A percentile compares a stretch with the other conserved stretches of the same genome.
Conservation (phyloP, 345 rosid species). For the Litchi chinensis region DNA sequence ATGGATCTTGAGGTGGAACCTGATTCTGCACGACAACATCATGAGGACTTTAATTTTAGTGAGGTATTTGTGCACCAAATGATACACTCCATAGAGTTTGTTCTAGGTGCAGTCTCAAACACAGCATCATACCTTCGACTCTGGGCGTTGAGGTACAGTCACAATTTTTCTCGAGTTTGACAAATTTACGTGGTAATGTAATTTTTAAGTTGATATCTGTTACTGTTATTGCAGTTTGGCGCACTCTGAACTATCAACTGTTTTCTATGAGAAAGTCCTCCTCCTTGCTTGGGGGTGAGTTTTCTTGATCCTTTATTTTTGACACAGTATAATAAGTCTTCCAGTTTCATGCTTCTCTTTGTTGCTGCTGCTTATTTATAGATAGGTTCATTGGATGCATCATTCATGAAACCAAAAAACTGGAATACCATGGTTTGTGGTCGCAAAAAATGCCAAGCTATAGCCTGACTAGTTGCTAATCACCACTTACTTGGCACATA, state of each 20-base stretch:
- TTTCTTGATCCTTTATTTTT: conserved; percentile 3
- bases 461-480: conserved; percentile 2
- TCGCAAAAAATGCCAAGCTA: neutral
- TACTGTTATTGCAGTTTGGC: conserved; percentile 70
- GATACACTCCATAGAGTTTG: conserved; percentile 97
- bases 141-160: conserved; percentile 89
- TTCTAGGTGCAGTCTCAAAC: conserved; percentile 95
- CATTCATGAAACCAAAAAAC: neutral
- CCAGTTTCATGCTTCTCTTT: neutral
- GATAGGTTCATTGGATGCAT: neutral
- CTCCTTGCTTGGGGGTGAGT: conserved; percentile 98
- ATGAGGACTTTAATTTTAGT: conserved; percentile 91
- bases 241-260: conserved; percentile 92
- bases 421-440: neutral
- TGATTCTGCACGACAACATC: conserved; percentile 72
- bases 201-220: conserved; percentile 22
- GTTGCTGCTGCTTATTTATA: neutral
- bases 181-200: conserved; percentile 6
- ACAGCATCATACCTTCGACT: conserved; percentile 99
- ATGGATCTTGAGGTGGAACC: conserved; percentile 76
- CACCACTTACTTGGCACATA: neutral
- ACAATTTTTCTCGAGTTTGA: neutral
- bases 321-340: neutral
- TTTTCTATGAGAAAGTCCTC: conserved; percentile 94
- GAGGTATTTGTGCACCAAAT: conserved; percentile 99